phyloP scores from a whole-genome alignment of 257 asterid species.

The Cordia subcordata region DNA sequence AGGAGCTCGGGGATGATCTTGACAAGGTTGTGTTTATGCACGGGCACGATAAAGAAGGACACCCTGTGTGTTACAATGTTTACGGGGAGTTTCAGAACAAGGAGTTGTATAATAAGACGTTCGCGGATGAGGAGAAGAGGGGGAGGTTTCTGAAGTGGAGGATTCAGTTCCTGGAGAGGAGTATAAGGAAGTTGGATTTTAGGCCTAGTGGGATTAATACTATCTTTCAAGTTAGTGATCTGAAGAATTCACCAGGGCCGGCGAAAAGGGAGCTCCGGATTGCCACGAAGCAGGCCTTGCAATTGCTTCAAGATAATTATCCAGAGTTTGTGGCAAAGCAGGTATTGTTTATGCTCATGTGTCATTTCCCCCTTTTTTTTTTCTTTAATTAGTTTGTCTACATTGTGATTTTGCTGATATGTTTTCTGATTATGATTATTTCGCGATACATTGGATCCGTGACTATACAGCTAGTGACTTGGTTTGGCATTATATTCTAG shows the following conservation, averaged over 20 bases:
- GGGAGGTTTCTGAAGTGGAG: constrained; percentile 56
- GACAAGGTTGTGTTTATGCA: constrained; percentile 90
- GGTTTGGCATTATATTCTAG: too few species aligned
- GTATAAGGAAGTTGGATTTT: constrained; percentile 60
- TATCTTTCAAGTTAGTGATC: constrained; percentile 77
- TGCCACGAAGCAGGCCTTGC: constrained; percentile 80
- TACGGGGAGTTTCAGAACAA: constrained; percentile 73
- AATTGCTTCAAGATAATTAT: constrained; percentile 88
- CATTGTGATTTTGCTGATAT: too few species aligned
- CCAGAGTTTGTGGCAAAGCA: constrained; percentile 92
- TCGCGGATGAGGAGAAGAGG: constrained; percentile 66
- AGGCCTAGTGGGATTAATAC: constrained; percentile 73
- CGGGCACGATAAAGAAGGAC: constrained; percentile 75
- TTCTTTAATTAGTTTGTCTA: too few species aligned
- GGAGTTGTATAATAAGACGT: constrained; percentile 56
- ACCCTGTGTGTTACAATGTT: constrained; percentile 70
- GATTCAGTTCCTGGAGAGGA: constrained; percentile 61
- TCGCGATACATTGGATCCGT: too few species aligned
- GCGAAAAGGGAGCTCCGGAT: constrained; percentile 68
- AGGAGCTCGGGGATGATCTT: constrained; percentile 71
- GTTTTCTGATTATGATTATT: too few species aligned
- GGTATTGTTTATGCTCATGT: constrained; percentile 39
- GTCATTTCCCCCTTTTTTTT: too few species aligned
- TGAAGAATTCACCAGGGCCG: constrained; percentile 83
- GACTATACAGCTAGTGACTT: too few species aligned